Evolutionary conservation across 345 rosid genomes (phyloP).

Genomic region (Lumnitzera racemosa): DNA sequence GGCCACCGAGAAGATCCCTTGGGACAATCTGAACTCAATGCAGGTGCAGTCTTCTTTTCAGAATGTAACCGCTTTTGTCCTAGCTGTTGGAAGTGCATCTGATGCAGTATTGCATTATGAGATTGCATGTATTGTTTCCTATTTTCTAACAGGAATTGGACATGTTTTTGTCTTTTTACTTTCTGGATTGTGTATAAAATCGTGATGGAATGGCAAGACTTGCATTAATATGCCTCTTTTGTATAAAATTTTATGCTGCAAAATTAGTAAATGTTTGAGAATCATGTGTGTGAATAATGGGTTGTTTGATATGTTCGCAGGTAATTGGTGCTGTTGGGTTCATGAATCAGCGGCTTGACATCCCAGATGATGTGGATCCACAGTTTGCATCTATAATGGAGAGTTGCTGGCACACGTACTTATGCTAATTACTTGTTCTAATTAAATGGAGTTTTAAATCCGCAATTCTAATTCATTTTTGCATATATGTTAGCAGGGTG

Average conservation of each 20-base stretch:
- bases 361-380: constrained; percentile 76
- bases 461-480: too few relatives aligned
- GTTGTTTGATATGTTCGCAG: constrained; percentile 40
- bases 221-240: not conserved
- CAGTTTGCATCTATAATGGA: constrained; percentile 70
- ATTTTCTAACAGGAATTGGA: not conserved
- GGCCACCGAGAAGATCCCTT: constrained; percentile 91
- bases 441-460: not conserved
- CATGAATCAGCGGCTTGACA: constrained; percentile 90
- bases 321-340: constrained; percentile 97
- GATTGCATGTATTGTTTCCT: not conserved
- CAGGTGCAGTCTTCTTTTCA: constrained; percentile 48
- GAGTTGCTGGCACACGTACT: constrained; percentile 93
- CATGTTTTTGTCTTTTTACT: not conserved
- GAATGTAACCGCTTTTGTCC: not conserved
- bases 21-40: constrained; percentile 94
- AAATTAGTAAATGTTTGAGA: too few relatives aligned
- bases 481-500: too few relatives aligned
- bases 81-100: too few relatives aligned
- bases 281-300: constrained; percentile 7
- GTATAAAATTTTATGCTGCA: too few relatives aligned
- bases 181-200: not conserved
- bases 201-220: not conserved
- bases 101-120: not conserved
- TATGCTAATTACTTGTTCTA: not conserved